These are phyloP conservation scores for Plasmodium cynomolgi DNA, from an alignment of 169 alveolate genomes.

Conservation along the genomic window DNA sequence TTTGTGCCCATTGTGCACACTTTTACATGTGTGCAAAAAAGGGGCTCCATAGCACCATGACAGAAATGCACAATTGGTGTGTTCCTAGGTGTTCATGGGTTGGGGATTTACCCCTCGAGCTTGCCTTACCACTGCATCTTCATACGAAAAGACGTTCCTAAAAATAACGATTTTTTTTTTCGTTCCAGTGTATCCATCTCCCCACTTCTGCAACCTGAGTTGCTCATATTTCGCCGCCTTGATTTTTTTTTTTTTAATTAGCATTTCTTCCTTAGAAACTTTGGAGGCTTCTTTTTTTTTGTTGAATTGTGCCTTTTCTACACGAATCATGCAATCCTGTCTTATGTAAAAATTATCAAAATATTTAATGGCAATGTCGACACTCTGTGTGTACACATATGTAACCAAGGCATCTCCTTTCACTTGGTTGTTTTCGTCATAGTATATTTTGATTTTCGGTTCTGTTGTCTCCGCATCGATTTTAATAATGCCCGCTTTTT, in stretches of 20 bases:
- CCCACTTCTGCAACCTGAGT: slow-evolving; percentile 66
- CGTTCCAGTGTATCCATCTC: slow-evolving; percentile 74
- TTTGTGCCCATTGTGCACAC: not conserved
- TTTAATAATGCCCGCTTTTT: slow-evolving; percentile 88
- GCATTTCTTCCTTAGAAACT: slow-evolving; percentile 62
- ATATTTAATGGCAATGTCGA: slow-evolving; percentile 87
- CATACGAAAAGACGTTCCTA: slow-evolving; percentile 85
- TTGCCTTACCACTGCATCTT: slow-evolving; percentile 78
- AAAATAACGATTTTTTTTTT: slow-evolving; percentile 80
- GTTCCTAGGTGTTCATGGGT: not conserved
- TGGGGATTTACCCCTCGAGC: not conserved
- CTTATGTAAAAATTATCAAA: slow-evolving; percentile 84
- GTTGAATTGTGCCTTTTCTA: slow-evolving; percentile 81
- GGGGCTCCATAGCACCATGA: not conserved
- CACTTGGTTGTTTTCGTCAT: slow-evolving; percentile 81
- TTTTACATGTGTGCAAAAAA: not conserved
- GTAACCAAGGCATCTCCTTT: slow-evolving; percentile 89
- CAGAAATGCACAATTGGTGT: not conserved
- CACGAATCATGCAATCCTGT: slow-evolving; percentile 83
- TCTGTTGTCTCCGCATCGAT: slow-evolving; percentile 87
- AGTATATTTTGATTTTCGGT: slow-evolving; percentile 87
- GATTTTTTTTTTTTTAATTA: slow-evolving; percentile 44
- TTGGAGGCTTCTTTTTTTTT: slow-evolving; percentile 48
- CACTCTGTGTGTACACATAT: slow-evolving; percentile 87
- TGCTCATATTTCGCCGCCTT: slow-evolving; percentile 80